Conservation (phyloP, 768 basidiomycete genomes). For the Macrolepiota albuminosa region DNA sequence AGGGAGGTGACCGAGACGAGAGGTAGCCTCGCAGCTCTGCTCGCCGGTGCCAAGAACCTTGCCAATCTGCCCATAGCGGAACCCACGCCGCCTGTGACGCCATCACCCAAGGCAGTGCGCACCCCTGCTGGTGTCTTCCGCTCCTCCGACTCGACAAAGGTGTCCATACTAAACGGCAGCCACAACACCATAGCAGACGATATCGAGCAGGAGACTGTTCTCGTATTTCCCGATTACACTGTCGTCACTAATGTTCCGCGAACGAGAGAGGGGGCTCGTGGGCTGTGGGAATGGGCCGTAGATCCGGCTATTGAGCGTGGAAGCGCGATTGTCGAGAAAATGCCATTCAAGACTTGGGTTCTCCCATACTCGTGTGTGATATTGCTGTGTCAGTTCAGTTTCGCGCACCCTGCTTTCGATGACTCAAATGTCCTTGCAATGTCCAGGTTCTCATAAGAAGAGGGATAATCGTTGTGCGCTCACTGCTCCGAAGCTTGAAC, state of each 20-base stretch:
- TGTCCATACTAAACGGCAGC: conserved; percentile 82
- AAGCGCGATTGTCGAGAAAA: conserved; percentile 39
- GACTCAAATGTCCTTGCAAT: neutral
- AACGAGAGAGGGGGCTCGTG: conserved; percentile 58
- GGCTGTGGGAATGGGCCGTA: conserved; percentile 61
- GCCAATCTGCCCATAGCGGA: conserved; percentile 23
- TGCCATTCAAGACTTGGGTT: conserved; percentile 62
- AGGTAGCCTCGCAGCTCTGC: conserved; percentile 64
- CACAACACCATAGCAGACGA: conserved; percentile 69
- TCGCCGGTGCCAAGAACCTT: conserved; percentile 31
- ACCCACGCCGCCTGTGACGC: conserved; percentile 21
- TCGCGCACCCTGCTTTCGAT: neutral
- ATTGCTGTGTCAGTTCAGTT: conserved; percentile 65
- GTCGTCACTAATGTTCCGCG: conserved; percentile 70
- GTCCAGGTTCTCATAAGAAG: conserved; percentile 83
- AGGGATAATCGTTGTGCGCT: conserved; percentile 91
- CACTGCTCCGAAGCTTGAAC: conserved; percentile 78
- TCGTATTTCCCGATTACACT: conserved; percentile 92
- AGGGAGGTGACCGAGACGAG: conserved; percentile 69
- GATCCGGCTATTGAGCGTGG: conserved; percentile 51
- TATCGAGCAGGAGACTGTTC: conserved; percentile 64
- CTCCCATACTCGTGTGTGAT: conserved; percentile 90
- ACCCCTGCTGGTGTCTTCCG: conserved; percentile 53
- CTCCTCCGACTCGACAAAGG: conserved; percentile 45
- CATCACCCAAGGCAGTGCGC: conserved; percentile 24